These are phyloP conservation scores for Candida vartiovaarae DNA, from an alignment of 805 yeast species.

Conservation along the genomic window DNA sequence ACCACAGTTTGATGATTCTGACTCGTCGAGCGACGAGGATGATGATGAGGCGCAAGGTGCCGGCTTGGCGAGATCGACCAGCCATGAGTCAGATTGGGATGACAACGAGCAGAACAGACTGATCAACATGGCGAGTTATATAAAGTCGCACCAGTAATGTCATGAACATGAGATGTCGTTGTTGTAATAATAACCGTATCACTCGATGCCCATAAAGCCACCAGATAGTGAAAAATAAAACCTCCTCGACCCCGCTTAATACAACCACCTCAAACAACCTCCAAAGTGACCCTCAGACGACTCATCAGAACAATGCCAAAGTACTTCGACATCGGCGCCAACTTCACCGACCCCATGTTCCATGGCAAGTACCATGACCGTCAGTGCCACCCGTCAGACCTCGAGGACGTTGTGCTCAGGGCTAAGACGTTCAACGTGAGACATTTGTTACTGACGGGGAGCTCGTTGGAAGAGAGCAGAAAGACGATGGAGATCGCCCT, in stretches of 20 bases:
- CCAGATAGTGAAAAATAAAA: no score
- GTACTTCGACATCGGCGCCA: slow-evolving; percentile 51
- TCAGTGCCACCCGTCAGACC: slow-evolving; percentile 60
- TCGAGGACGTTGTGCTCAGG: slow-evolving; percentile 54
- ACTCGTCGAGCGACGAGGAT: slow-evolving; percentile 20
- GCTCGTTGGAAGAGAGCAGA: slow-evolving; percentile 59
- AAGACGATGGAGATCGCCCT: slow-evolving; percentile 52
- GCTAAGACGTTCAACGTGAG: slow-evolving; percentile 62
- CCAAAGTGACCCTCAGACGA: neutral
- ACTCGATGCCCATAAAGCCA: no score
- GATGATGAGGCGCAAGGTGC: slow-evolving; percentile 28
- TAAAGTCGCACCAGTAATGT: slow-evolving; percentile 16
- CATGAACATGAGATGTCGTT: no score
- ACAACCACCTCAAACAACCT: no score
- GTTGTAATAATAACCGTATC: no score
- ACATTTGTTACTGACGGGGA: slow-evolving; percentile 76
- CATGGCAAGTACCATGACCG: slow-evolving; percentile 71
- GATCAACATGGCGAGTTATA: slow-evolving; percentile 25
- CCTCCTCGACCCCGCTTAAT: no score
- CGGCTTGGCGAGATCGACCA: slow-evolving; percentile 29
- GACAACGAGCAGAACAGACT: slow-evolving; percentile 26
- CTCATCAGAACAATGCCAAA: slow-evolving; percentile 5
- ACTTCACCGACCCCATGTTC: slow-evolving; percentile 86
- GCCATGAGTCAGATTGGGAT: slow-evolving; percentile 30
- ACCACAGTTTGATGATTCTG: slow-evolving; percentile 16